Percentiles rank a stretch among this genome's conserved stretches.
phyloP scores from a whole-genome alignment of 805 yeast species.

The Candida ipomoeae region DNA sequence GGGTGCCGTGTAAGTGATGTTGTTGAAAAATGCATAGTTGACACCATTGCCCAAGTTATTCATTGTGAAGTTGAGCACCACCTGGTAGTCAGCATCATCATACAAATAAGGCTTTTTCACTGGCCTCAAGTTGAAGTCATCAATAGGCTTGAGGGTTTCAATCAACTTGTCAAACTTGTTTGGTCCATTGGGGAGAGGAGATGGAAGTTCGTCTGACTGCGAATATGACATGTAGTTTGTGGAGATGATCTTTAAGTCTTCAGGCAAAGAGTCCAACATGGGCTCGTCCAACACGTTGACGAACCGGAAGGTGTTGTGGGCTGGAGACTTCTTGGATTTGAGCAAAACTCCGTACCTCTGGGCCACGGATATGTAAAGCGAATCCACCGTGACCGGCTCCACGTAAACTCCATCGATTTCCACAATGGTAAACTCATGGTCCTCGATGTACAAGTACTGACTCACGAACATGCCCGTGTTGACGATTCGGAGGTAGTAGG shows the following conservation, averaged over 20 bases:
- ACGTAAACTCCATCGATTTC: conserved; percentile 52
- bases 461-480: conserved; percentile 73
- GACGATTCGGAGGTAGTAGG: conserved; percentile 59
- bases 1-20: conserved; percentile 59
- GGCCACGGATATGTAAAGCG: conserved; percentile 68
- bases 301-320: conserved; percentile 39
- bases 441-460: conserved; percentile 44
- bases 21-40: conserved; percentile 73
- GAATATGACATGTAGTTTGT: conserved; percentile 54
- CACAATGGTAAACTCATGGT: conserved; percentile 38
- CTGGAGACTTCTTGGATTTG: conserved; percentile 50
- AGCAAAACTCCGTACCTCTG: conserved; percentile 75
- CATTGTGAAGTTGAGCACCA: conserved; percentile 59
- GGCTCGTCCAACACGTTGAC: conserved; percentile 58
- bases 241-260: conserved; percentile 49
- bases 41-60: conserved; percentile 69
- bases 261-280: conserved; percentile 70
- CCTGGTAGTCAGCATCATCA: conserved; percentile 59
- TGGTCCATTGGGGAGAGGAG: conserved; percentile 20
- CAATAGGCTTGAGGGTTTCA: conserved; percentile 34
- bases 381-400: conserved; percentile 51
- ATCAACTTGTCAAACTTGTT: conserved; percentile 38
- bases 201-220: conserved; percentile 22
- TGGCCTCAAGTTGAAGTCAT: conserved; percentile 78
- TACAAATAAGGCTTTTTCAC: conserved; percentile 45